Percentiles rank a stretch among this genome's conserved stretches.
phyloP scores from a whole-genome alignment of 768 basidiomycete genomes.

The Russula earlei region DNA sequence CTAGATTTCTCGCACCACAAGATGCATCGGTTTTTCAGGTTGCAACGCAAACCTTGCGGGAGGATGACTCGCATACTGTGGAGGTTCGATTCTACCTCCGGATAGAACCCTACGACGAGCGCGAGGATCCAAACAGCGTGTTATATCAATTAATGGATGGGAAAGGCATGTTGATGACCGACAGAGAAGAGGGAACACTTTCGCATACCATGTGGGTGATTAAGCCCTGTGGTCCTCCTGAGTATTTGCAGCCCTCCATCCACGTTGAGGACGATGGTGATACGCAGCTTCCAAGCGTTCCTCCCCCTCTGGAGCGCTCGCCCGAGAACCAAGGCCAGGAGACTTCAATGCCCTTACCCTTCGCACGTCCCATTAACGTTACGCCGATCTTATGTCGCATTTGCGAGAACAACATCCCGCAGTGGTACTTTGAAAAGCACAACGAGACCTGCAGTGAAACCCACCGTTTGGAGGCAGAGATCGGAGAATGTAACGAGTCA shows the following conservation, averaged over 20 bases:
- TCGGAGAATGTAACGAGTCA: conserved; percentile 87
- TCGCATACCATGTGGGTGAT: conserved; percentile 99
- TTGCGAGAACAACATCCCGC: conserved; percentile 91
- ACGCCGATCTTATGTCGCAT: conserved; percentile 91
- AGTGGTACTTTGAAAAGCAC: conserved; percentile 99
- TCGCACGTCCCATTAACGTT: conserved; percentile 65
- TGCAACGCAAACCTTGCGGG: conserved; percentile 74
- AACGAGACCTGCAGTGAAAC: conserved; percentile 98
- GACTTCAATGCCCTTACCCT: conserved; percentile 63
- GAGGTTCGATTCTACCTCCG: conserved; percentile 86
- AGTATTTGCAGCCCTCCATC: conserved; percentile 56
- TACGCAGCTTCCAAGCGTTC: conserved; percentile 29
- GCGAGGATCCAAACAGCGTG: conserved; percentile 35
- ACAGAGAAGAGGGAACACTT: conserved; percentile 76
- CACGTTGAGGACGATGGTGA: conserved; percentile 39
- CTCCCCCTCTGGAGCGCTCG: conserved; percentile 5
- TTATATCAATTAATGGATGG: conserved; percentile 89
- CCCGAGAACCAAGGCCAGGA: conserved; percentile 9
- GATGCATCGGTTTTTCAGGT: conserved; percentile 81
- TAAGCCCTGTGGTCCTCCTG: conserved; percentile 67
- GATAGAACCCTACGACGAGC: conserved; percentile 55
- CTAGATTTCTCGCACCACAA: conserved; percentile 64
- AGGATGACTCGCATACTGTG: conserved; percentile 90
- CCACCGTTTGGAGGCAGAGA: conserved; percentile 93
- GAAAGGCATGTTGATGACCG: conserved; percentile 97